These are phyloP conservation scores for Euclidium syriacum DNA, from an alignment of 345 rosid species.

Conservation along the genomic window DNA sequence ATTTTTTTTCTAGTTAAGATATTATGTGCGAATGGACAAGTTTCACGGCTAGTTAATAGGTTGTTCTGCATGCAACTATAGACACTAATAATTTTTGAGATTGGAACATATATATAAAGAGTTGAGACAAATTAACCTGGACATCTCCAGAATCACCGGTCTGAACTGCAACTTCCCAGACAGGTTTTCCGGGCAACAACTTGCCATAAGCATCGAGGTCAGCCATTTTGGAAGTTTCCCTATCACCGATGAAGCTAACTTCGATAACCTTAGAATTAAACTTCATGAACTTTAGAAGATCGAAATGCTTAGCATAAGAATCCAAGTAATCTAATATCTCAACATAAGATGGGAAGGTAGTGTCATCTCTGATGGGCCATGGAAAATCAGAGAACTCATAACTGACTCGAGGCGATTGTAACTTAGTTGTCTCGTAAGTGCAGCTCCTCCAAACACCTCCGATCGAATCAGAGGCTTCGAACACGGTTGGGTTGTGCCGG, in stretches of 20 bases:
- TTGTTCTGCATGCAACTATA: not conserved
- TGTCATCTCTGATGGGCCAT: constrained; percentile 72
- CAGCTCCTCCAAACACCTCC: constrained; percentile 96
- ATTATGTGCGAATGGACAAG: not conserved
- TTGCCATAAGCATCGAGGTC: constrained; percentile 28
- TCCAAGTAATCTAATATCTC: constrained; percentile 73
- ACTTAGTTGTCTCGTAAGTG: constrained; percentile 67
- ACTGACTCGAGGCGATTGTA: constrained; percentile 60
- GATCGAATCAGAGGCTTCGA: constrained; percentile 69
- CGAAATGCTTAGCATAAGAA: constrained; percentile 65
- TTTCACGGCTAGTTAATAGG: not conserved
- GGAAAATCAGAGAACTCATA: constrained; percentile 90
- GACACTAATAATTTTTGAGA: not conserved
- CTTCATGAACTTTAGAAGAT: constrained; percentile 51
- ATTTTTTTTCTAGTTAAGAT: not conserved
- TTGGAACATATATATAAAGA: not conserved
- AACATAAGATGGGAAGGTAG: constrained; percentile 53
- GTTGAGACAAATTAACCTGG: constrained; percentile 44
- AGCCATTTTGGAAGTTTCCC: constrained; percentile 2
- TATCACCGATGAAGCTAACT: constrained; percentile 51
- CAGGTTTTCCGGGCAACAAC: constrained; percentile 55
- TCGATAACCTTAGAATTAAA: constrained; percentile 76
- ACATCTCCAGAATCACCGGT: constrained; percentile 40
- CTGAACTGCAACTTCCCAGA: constrained; percentile 82
- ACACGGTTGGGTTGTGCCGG: constrained; percentile 54